Conservation (phyloP, 2,329 filamentous ascomycete genomes). For the Trichoderma sp. region DNA sequence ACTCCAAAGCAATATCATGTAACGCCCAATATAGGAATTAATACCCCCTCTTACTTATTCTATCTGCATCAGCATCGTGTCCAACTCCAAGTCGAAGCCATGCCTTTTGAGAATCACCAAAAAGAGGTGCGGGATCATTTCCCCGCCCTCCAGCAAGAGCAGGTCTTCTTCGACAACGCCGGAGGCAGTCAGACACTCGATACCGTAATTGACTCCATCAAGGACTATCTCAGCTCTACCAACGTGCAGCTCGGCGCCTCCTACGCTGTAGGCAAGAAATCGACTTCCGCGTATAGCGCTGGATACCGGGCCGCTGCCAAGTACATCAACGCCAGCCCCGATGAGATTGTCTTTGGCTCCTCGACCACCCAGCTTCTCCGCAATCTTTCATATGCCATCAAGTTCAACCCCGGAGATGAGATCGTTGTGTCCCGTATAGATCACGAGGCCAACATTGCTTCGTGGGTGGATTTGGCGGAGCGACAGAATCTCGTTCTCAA, state of each 20-base stretch:
- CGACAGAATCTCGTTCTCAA: slow-evolving; percentile 60
- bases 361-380: slow-evolving; percentile 75
- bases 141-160: slow-evolving; percentile 62
- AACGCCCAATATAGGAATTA: neutral
- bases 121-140: slow-evolving; percentile 51
- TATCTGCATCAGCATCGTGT: neutral
- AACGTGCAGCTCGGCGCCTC: slow-evolving; percentile 76
- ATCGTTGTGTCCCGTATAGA: slow-evolving; percentile 69
- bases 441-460: slow-evolving; percentile 73
- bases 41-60: neutral
- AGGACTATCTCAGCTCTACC: slow-evolving; percentile 60
- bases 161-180: slow-evolving; percentile 75
- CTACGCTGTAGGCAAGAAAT: slow-evolving; percentile 58
- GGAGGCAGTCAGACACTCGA: slow-evolving; percentile 70
- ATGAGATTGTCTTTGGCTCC: slow-evolving; percentile 69
- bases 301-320: slow-evolving; percentile 64
- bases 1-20: neutral
- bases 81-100: neutral
- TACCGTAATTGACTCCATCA: slow-evolving; percentile 63
- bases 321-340: slow-evolving; percentile 64
- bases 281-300: slow-evolving; percentile 56
- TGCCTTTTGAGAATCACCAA: neutral
- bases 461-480: slow-evolving; percentile 67
- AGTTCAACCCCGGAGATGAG: slow-evolving; percentile 57
- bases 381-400: slow-evolving; percentile 59